Base-by-base conservation (phyloP, 2,329 filamentous ascomycete genomes). In the Neurospora sp. region DNA sequence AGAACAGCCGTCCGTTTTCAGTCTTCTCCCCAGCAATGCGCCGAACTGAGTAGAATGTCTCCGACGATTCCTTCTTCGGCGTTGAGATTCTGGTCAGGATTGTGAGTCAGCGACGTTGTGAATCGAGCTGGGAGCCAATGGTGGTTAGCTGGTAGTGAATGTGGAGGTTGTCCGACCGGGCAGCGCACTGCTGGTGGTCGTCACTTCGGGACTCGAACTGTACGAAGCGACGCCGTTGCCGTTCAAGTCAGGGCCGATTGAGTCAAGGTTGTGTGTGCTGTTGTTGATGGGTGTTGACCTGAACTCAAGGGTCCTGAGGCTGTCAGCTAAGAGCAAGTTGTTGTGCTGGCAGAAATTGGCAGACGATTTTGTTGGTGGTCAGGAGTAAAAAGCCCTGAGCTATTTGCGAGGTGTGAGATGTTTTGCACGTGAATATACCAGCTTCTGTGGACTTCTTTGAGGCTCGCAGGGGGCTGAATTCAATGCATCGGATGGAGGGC, bases 101-200 rank as follows among this genome's bases (percentile, higher is more conserved):
- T 17, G 76, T 4, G 78, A 76, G 6, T 75, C 74, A 33, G 70
- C 72, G 52, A 76, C 76, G 69, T 76, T 76, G 12, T 75, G 73
- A 33, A 46, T 72, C 17, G 78, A 73, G 40, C 75, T 77, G 15
- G 73, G 72, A 38, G 74, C 73, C 4, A 79, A 78, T 5, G 74
- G 75, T 3, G 76, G 72, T 1, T 77, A 76, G 33, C 77, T 74
- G 0, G 81, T 82, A 2, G 82, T 83, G 72, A 83, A 83, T 38
- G 77, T 80, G 15, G 83, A 83, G 5, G 83, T 82, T 11, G 82
- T 81, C 57, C 82, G 81, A 57, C 75, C 73, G 72, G 71, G 79
- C 69, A 77, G 73, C 28, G 71, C 43, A n/a, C 52, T 57, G 11
- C 15, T 28, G 15, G 15, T 15, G 52, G 57, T 37, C 39, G 74